phyloP scores from a whole-genome alignment of 129 eudicot species.

The Heracleum sosnowskyi region DNA sequence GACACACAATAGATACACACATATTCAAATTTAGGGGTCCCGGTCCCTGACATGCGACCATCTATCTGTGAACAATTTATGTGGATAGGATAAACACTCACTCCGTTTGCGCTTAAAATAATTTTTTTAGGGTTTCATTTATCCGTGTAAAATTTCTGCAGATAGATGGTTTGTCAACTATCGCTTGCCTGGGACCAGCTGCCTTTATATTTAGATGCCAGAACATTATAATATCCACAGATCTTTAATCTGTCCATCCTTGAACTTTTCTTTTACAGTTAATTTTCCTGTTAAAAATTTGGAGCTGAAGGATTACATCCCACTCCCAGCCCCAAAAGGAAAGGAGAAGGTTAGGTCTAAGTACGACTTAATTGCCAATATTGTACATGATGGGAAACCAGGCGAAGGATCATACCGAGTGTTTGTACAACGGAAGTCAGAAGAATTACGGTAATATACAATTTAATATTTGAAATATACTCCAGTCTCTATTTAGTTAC shows the following conservation, averaged over 20 bases:
- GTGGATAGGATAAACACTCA: no score
- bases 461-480: not conserved
- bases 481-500: not conserved
- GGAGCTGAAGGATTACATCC: constrained; percentile 91
- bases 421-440: constrained; percentile 88
- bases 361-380: constrained; percentile 83
- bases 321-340: constrained; percentile 60
- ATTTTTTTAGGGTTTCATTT: no score
- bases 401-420: constrained; percentile 85
- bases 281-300: constrained; percentile 95
- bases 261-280: constrained; percentile 25
- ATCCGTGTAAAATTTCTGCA: no score
- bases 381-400: constrained; percentile 96
- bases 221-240: no score
- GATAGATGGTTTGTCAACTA: no score
- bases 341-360: constrained; percentile 56
- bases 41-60: no score
- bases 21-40: no score
- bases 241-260: not conserved
- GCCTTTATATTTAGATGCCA: no score
- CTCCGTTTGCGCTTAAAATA: no score
- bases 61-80: no score
- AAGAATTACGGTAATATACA: constrained; percentile 74
- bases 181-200: no score
- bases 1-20: no score